Base-by-base conservation (phyloP, 345 rosid species). In the Gossypium raimondii region DNA sequence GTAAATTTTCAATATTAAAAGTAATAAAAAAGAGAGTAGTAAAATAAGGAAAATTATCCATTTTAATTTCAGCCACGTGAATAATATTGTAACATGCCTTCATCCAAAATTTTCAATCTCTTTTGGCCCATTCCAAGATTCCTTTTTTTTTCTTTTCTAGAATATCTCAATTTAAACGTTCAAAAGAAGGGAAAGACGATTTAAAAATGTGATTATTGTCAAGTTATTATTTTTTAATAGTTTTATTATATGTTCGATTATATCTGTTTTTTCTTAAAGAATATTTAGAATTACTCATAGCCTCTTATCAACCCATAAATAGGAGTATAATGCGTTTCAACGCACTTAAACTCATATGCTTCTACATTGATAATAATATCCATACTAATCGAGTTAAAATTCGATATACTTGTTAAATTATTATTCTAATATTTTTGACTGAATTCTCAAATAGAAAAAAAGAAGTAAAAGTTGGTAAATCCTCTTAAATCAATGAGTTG, bases 311-410 rank as follows among this genome's bases (percentile, higher is more conserved):
- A 34, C 6, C 0, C 0, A 34, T 34, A 34, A 4, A 34, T 34
- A 34, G 0, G 6, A 29, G 1, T 0, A 29, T 29, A 29, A 29
- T 29, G 0, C 0, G 0, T 0, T 34, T 34, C 6, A 34, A 34
- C 6, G 1, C 1, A 34, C 6, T 34, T 4, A 29, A 27, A 27
- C 0, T 3, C 4, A 29, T 29, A 29, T 3, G 0, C 0, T 29
- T 1, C 0, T 29, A 29, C 0, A 29, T 3, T 29, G 0, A 29
- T 29, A 29, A 29, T 29, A 29, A 29, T 29, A 29, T 29, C 0
- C 0, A 29, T 29, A 29, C 5, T 29, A 29, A 3, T 29, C 1
- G 3, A 29, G 0, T 29, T 29, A 29, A 29, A 29, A 29, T 0
- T 29, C 3, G 4, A 3, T 29, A 29, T 3, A 0, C 4, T 3